A percentile compares a stretch with the other conserved stretches of the same genome.
These are phyloP conservation scores for Cryptococcus floricola DNA, from an alignment of 1,284 basidiomycete genomes.

Conservation along the genomic window DNA sequence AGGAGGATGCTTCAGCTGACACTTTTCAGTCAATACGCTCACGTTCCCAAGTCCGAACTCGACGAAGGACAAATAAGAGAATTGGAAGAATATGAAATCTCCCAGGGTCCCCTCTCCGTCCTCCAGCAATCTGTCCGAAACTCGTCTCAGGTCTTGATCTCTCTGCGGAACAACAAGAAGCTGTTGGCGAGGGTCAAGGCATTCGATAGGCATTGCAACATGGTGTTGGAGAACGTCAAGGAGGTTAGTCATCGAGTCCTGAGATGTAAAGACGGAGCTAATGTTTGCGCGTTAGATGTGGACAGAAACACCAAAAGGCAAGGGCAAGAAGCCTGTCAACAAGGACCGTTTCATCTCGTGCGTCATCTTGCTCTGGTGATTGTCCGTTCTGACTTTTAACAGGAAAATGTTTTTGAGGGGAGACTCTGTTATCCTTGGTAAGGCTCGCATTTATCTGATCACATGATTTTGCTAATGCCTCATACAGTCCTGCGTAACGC, in stretches of 20 bases:
- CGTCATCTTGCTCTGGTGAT: conserved; percentile 53
- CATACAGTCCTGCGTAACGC: conserved; percentile 78
- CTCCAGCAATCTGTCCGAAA: conserved; percentile 97
- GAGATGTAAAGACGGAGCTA: not conserved
- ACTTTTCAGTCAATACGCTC: conserved; percentile 79
- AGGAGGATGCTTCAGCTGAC: not conserved
- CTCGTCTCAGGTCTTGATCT: conserved; percentile 95
- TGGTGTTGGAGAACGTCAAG: conserved; percentile 97
- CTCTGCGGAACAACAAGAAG: conserved; percentile 98
- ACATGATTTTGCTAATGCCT: not conserved
- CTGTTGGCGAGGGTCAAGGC: conserved; percentile 95
- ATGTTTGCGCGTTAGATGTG: conserved; percentile 68
- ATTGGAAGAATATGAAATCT: conserved; percentile 95
- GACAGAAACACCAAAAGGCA: conserved; percentile 97
- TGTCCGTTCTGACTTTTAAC: not conserved
- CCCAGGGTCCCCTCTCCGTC: conserved; percentile 94
- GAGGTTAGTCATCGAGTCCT: conserved; percentile 58
- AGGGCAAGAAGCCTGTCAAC: conserved; percentile 97
- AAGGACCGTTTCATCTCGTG: conserved; percentile 99
- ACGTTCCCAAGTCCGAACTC: conserved; percentile 94
- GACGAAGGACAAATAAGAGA: conserved; percentile 94
- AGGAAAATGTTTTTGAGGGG: conserved; percentile 60
- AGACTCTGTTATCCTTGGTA: conserved; percentile 91
- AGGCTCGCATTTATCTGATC: conserved; percentile 40
- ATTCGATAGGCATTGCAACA: conserved; percentile 97